Percentiles rank a stretch among this genome's conserved stretches.
phyloP scores from a whole-genome alignment of 257 asterid genomes.

The Nicotiana undulata region DNA sequence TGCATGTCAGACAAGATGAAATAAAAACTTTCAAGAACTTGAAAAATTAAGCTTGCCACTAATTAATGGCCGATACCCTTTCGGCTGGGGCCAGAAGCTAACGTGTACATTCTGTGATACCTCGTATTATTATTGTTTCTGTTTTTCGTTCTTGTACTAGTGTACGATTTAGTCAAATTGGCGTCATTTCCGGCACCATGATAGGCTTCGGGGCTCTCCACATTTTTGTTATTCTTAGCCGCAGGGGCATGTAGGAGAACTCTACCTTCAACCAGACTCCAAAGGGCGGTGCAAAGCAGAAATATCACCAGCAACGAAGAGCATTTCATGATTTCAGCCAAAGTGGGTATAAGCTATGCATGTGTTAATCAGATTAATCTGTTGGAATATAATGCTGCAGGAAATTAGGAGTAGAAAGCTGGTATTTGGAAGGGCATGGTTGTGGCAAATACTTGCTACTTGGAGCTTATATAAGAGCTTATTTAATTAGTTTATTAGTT shows the following conservation, averaged over 20 bases:
- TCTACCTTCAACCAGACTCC: not conserved
- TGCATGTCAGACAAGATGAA: no score
- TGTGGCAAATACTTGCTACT: not conserved
- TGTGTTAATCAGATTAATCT: not conserved
- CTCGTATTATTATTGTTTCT: not conserved
- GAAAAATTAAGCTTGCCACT: not conserved
- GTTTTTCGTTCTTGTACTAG: not conserved
- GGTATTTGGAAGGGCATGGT: no score
- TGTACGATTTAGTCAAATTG: not conserved
- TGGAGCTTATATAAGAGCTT: not conserved
- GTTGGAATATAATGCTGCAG: not conserved
- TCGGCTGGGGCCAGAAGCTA: not conserved
- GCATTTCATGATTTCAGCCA: not conserved
- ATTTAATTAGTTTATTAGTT: not conserved
- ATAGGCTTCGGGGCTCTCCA: not conserved
- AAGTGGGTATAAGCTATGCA: not conserved
- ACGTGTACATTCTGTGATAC: not conserved
- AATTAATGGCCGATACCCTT: not conserved
- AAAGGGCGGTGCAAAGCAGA: not conserved
- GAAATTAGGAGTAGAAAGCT: not conserved
- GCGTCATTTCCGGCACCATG: not conserved
- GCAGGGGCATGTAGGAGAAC: not conserved
- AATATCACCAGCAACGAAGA: not conserved
- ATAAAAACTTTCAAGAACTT: no score
- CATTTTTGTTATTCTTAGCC: not conserved